Evolutionary conservation across 1,284 basidiomycete species (phyloP).

Genomic region (Boletus sp.): DNA sequence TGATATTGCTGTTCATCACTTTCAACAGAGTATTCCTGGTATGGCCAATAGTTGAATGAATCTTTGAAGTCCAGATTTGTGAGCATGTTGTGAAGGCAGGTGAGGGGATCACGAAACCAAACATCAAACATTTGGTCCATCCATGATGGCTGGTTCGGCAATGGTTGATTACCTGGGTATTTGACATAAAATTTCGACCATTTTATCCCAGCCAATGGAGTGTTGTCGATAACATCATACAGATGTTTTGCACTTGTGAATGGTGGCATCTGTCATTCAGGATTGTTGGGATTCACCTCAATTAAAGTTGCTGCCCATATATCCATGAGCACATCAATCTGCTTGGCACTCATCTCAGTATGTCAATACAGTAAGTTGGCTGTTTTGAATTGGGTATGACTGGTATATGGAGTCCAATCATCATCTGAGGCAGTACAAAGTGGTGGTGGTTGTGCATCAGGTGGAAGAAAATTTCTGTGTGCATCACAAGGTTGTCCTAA

Average conservation of each 20-base stretch:
- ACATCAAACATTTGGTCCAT: too few species aligned
- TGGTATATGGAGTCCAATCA: background rate
- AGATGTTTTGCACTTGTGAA: constrained; percentile 28
- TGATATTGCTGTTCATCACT: background rate
- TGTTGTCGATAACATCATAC: constrained; percentile 32
- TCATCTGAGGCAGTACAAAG: background rate
- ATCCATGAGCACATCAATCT: constrained; percentile 29
- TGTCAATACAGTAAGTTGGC: background rate
- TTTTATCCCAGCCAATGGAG: constrained; percentile 26
- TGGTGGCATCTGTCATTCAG: constrained; percentile 7
- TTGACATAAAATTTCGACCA: constrained; percentile 29
- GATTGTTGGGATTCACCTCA: background rate
- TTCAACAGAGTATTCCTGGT: background rate
- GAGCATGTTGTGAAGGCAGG: constrained; percentile 1
- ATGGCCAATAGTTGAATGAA: background rate
- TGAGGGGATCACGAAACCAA: too few species aligned
- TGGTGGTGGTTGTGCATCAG: background rate
- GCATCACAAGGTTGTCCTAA: background rate
- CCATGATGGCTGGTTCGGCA: background rate
- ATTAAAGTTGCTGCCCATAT: constrained; percentile 25
- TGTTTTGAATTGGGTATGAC: background rate
- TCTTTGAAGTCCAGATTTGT: background rate
- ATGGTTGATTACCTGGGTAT: constrained; percentile 15
- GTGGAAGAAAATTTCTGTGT: background rate
- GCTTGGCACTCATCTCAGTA: background rate